A percentile compares a stretch with the other conserved stretches of the same genome.
These are phyloP conservation scores for Trichocladium uniseriatum DNA, from an alignment of 495 filamentous ascomycete species.

Conservation along the genomic window DNA sequence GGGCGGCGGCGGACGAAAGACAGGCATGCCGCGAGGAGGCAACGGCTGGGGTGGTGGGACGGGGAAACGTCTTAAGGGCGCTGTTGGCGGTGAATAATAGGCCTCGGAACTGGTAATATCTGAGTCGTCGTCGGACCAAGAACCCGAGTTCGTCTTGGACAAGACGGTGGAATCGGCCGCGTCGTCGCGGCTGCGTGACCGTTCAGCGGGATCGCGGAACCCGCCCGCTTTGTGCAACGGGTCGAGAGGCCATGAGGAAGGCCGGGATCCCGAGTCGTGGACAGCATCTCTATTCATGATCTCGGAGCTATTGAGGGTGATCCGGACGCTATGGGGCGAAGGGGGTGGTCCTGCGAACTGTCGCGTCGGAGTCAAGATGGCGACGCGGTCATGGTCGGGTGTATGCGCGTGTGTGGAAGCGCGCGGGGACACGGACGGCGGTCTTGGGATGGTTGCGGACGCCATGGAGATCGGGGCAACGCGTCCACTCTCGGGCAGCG, in stretches of 20 bases:
- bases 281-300: neutral
- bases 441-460: neutral
- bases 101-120: neutral
- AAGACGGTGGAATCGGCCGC: neutral
- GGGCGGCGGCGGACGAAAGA: neutral
- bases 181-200: neutral
- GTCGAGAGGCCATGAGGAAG: neutral
- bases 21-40: neutral
- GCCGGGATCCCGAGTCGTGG: neutral
- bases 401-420: neutral
- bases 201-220: neutral
- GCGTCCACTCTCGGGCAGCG: slow-evolving; percentile 3
- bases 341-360: neutral
- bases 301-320: neutral
- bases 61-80: neutral
- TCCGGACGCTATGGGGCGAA: neutral
- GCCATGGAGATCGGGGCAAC: slow-evolving; percentile 3
- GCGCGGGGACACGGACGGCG: neutral
- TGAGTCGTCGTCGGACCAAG: neutral
- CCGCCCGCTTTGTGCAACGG: neutral
- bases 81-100: neutral
- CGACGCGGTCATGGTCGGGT: neutral
- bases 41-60: slow-evolving; percentile 2
- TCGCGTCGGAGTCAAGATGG: neutral
- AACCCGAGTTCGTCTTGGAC: neutral